These are phyloP conservation scores for Lentinula detonsa DNA, from an alignment of 768 basidiomycete genomes.

Conservation along the genomic window DNA sequence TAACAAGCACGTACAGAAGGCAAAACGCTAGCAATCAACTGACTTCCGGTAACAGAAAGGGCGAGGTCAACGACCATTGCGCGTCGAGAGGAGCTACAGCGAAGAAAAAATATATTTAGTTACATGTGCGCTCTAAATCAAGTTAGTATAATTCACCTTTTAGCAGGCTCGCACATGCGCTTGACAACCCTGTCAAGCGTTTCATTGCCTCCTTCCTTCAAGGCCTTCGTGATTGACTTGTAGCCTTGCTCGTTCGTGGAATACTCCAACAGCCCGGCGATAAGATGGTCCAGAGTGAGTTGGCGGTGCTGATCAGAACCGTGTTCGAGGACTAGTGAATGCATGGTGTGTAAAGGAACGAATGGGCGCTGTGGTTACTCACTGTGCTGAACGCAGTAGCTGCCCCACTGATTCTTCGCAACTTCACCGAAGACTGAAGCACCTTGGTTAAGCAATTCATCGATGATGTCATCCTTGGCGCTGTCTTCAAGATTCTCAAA, in stretches of 20 bases:
- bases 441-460: slow-evolving; percentile 76
- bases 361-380: slow-evolving; percentile 19
- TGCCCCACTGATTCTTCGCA: slow-evolving; percentile 85
- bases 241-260: slow-evolving; percentile 82
- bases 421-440: slow-evolving; percentile 64
- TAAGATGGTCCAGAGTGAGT: slow-evolving; percentile 73
- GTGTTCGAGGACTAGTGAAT: slow-evolving; percentile 67
- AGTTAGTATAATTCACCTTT: slow-evolving; percentile 45
- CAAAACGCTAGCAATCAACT: slow-evolving; percentile 76
- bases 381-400: slow-evolving; percentile 86
- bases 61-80: slow-evolving; percentile 87
- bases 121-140: not conserved
- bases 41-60: slow-evolving; percentile 78
- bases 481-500: slow-evolving; percentile 82
- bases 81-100: slow-evolving; percentile 47
- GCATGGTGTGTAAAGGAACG: not conserved
- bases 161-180: slow-evolving; percentile 83
- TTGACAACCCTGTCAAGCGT: slow-evolving; percentile 69
- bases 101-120: slow-evolving; percentile 15
- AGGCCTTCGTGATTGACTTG: slow-evolving; percentile 80
- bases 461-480: slow-evolving; percentile 80
- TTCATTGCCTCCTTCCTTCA: slow-evolving; percentile 79
- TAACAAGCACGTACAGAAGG: slow-evolving; percentile 49
- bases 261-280: slow-evolving; percentile 72
- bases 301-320: slow-evolving; percentile 70